Evolutionary conservation across 2,329 filamentous ascomycete species (phyloP).

Genomic region (Neoscytalidium dimidiatum): DNA sequence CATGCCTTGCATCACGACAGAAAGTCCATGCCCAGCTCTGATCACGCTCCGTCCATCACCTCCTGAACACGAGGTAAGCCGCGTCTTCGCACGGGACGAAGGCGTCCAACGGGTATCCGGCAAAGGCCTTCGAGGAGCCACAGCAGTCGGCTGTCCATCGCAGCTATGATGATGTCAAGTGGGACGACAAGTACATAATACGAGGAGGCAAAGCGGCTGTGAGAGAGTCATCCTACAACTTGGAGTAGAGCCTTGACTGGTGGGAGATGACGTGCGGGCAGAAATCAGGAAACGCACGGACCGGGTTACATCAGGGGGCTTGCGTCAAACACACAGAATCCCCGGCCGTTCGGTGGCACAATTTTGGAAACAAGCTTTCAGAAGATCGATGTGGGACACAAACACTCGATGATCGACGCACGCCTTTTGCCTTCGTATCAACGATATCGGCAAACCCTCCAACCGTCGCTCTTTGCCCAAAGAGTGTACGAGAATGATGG

Average conservation of each 20-base stretch:
- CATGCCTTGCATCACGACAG: not conserved
- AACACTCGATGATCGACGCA: not conserved
- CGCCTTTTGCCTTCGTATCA: not conserved
- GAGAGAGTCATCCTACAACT: not conserved
- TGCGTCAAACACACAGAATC: not conserved
- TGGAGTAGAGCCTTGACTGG: not conserved
- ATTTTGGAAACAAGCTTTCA: conserved; percentile 1
- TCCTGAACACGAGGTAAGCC: not conserved
- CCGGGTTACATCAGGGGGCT: not conserved
- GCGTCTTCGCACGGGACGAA: not conserved
- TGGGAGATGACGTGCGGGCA: not conserved
- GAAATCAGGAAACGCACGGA: not conserved
- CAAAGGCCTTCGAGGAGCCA: not conserved
- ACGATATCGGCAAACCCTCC: not conserved
- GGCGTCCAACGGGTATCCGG: not conserved
- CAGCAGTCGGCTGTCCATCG: not conserved
- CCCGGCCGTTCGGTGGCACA: not conserved
- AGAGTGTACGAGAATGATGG: too few relatives aligned
- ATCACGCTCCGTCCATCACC: not conserved
- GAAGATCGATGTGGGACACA: not conserved
- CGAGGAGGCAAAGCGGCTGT: not conserved
- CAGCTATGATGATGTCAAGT: not conserved
- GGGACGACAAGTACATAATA: not conserved
- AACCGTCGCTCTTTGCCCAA: not conserved
- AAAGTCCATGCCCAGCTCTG: not conserved